Base-by-base conservation (phyloP, 805 yeast species). In the Maudiozyma pseudohumilis region DNA sequence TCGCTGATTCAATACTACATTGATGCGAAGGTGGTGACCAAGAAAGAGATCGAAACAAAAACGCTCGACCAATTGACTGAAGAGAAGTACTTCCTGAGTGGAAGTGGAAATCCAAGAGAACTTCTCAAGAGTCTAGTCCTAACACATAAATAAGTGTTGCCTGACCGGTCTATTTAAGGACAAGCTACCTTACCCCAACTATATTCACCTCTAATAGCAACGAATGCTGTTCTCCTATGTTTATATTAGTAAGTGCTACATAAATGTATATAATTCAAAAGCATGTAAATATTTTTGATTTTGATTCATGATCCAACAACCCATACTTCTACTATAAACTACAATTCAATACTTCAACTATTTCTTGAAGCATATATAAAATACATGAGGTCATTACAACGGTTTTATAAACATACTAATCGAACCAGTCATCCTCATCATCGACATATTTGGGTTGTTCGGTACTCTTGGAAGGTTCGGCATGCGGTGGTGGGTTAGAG, bases 81-180 rank as follows among this genome's bases (percentile, higher is more conserved):
- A 23, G 71, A 73, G 47, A 72, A 70, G 50, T 77, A 71, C 50
- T 60, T 75, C 29, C 38, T 72, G 26, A 68, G 75, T 44, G 85
- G 85, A 25, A 75, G 74, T 50, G 87, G 87, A 47, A 79, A 77
- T 50, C 78, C 84, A 32, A 63, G 71, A 41, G 68, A 66, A 36
- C 52, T 76, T 25, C 47, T 72, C 38, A 68, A 65, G 39, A 57
- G 58, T 38, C 36, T 55, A 31, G 53, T 52, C 10, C 33, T 55
- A 36, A 44, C 40, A 28, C 49, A 52, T 26, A 36, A 34, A 35
- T 39, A 29, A 32, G 18, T 8, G n/a, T n/a, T n/a, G n/a, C n/a
- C n/a, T n/a, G n/a, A n/a, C n/a, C n/a, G n/a, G 13, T 26, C 13
- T 26, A 26, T 26, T 26, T 26, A n/a, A n/a, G n/a, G n/a, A n/a